These are phyloP conservation scores for Globisporangium alternatum DNA, from an alignment of 352 stramenopile genomes.

Conservation along the genomic window DNA sequence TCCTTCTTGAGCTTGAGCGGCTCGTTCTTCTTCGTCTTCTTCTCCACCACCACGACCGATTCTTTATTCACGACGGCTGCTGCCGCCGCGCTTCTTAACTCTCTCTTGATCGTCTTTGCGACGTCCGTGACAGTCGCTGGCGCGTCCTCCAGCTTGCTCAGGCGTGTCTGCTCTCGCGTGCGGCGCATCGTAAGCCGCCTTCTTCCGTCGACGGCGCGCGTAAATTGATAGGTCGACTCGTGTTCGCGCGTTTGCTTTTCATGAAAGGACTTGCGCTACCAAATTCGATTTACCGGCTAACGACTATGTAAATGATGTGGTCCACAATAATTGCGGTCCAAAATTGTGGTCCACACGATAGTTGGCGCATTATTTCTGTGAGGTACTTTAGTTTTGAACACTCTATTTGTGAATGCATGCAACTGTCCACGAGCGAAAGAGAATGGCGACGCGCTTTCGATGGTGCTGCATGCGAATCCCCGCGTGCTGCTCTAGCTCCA, in stretches of 20 bases:
- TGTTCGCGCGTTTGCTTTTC: no score
- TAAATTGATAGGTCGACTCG: no score
- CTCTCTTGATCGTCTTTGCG: neutral
- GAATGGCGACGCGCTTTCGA: neutral
- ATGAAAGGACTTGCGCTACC: no score
- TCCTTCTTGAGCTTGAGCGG: neutral
- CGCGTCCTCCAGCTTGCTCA: slow-evolving; percentile 8
- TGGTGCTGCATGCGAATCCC: neutral
- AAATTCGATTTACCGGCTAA: no score
- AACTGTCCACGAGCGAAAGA: neutral
- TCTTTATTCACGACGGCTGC: slow-evolving; percentile 15
- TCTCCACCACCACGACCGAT: neutral
- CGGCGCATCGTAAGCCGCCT: slow-evolving; percentile 7
- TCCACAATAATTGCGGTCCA: no score
- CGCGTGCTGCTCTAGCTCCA: neutral
- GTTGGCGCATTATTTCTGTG: no score
- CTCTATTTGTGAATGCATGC: neutral
- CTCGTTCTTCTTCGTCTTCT: neutral
- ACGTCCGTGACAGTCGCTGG: neutral
- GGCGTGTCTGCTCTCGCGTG: slow-evolving; percentile 14
- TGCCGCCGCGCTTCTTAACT: slow-evolving; percentile 13
- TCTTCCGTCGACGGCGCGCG: neutral
- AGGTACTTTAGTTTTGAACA: neutral
- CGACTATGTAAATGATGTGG: no score
- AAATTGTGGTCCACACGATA: no score